Percentiles rank a stretch among this genome's conserved stretches.
phyloP scores from a whole-genome alignment of 2,329 filamentous ascomycete species.

The Phyllosticta citrichinensis region DNA sequence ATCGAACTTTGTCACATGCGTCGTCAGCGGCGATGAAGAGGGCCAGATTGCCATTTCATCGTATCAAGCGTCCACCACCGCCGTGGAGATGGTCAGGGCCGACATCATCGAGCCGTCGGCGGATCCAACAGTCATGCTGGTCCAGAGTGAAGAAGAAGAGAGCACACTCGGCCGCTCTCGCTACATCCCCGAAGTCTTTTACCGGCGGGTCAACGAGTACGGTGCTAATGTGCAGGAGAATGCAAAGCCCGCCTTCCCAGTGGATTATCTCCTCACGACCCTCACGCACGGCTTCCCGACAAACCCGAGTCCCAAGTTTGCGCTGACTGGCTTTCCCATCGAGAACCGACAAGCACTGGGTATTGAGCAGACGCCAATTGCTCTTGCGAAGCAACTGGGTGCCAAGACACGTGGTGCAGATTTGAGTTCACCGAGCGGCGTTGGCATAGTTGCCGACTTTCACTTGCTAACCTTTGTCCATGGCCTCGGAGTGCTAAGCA shows the following conservation, averaged over 20 bases:
- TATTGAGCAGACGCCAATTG: slow-evolving; percentile 68
- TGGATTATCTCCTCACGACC: slow-evolving; percentile 92
- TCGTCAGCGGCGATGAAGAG: slow-evolving; percentile 84
- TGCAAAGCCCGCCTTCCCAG: slow-evolving; percentile 89
- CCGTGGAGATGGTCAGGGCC: slow-evolving; percentile 92
- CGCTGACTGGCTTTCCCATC: slow-evolving; percentile 64
- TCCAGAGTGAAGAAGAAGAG: slow-evolving; percentile 83
- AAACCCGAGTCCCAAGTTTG: slow-evolving; percentile 66
- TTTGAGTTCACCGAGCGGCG: slow-evolving; percentile 51
- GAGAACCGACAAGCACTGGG: slow-evolving; percentile 86
- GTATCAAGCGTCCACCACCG: slow-evolving; percentile 91
- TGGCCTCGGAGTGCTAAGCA: slow-evolving; percentile 68
- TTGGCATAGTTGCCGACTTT: slow-evolving; percentile 76
- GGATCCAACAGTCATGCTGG: slow-evolving; percentile 87
- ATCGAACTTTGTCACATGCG: slow-evolving; percentile 93
- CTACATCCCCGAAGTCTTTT: slow-evolving; percentile 97
- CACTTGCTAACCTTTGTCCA: slow-evolving; percentile 86
- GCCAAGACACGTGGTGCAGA: slow-evolving; percentile 41
- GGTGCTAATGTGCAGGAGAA: slow-evolving; percentile 94
- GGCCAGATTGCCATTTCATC: slow-evolving; percentile 82
- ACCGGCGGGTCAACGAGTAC: slow-evolving; percentile 90
- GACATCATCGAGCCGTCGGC: slow-evolving; percentile 93
- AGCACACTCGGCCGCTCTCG: slow-evolving; percentile 59
- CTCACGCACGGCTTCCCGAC: slow-evolving; percentile 94
- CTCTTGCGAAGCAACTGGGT: slow-evolving; percentile 58